These are phyloP conservation scores for Vanderwaltozyma tropicalis DNA, from an alignment of 805 yeast genomes.

Conservation along the genomic window DNA sequence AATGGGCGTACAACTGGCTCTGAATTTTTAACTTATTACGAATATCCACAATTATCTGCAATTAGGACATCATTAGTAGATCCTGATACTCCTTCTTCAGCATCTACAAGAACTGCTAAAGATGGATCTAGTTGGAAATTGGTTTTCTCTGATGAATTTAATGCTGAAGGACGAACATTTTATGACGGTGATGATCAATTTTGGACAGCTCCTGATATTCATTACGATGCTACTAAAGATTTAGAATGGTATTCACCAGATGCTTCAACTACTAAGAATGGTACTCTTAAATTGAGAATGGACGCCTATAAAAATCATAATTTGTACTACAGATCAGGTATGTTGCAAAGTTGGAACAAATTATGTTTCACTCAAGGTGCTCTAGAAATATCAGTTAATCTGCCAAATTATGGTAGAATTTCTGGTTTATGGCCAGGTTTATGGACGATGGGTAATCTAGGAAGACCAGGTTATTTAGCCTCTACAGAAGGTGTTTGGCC, in stretches of 20 bases:
- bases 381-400: slow-evolving; percentile 61
- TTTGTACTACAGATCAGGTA: slow-evolving; percentile 76
- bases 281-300: slow-evolving; percentile 56
- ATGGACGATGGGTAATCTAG: slow-evolving; percentile 91
- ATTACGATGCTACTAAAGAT: slow-evolving; percentile 82
- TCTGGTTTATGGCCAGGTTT: slow-evolving; percentile 94
- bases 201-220: slow-evolving; percentile 74
- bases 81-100: slow-evolving; percentile 50
- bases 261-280: slow-evolving; percentile 67
- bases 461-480: slow-evolving; percentile 81
- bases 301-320: slow-evolving; percentile 78
- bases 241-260: slow-evolving; percentile 95
- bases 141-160: slow-evolving; percentile 87
- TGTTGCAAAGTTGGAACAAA: slow-evolving; percentile 89
- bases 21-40: slow-evolving; percentile 38
- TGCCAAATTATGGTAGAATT: slow-evolving; percentile 71
- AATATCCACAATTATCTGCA: slow-evolving; percentile 42
- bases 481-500: slow-evolving; percentile 95
- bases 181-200: slow-evolving; percentile 87
- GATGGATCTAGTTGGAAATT: slow-evolving; percentile 63
- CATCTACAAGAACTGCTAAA: slow-evolving; percentile 38
- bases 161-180: slow-evolving; percentile 80
- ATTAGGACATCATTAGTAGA: slow-evolving; percentile 45
- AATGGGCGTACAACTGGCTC: slow-evolving; percentile 11
- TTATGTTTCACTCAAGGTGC: slow-evolving; percentile 80